phyloP scores from a whole-genome alignment of 495 filamentous ascomycete species.

The Penicillium pancosmium region DNA sequence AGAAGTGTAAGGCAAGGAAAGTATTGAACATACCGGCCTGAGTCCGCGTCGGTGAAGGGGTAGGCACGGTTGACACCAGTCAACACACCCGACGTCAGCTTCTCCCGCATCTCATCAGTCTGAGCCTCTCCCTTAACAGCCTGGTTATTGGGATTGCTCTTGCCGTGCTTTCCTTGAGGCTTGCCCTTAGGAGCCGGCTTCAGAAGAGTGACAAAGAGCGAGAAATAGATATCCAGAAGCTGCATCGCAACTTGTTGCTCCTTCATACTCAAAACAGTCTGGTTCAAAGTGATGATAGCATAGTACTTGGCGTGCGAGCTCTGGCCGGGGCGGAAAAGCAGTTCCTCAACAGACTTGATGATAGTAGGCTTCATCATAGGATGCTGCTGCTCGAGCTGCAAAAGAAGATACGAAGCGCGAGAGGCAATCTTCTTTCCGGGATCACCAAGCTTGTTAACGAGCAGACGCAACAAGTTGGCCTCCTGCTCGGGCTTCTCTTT shows the following conservation, averaged over 20 bases:
- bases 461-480: constrained; percentile 83
- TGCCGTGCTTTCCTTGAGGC: constrained; percentile 29
- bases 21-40: constrained; percentile 60
- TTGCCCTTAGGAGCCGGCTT: constrained; percentile 54
- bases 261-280: constrained; percentile 83
- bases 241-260: constrained; percentile 82
- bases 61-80: constrained; percentile 95
- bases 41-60: constrained; percentile 83
- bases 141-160: constrained; percentile 51
- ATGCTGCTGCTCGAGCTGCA: constrained; percentile 87
- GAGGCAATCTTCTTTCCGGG: constrained; percentile 92
- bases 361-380: constrained; percentile 91
- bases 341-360: constrained; percentile 81
- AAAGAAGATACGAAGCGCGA: constrained; percentile 82
- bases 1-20: neutral
- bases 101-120: constrained; percentile 76
- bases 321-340: constrained; percentile 85
- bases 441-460: constrained; percentile 97
- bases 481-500: constrained; percentile 98
- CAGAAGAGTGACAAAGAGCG: constrained; percentile 74
- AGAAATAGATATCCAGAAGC: constrained; percentile 87
- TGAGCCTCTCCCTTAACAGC: constrained; percentile 53
- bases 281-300: constrained; percentile 93
- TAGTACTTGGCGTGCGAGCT: constrained; percentile 90
- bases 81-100: constrained; percentile 85